Conservation (phyloP, 208 protist genomes). For the Trichomonas vaginalis region DNA sequence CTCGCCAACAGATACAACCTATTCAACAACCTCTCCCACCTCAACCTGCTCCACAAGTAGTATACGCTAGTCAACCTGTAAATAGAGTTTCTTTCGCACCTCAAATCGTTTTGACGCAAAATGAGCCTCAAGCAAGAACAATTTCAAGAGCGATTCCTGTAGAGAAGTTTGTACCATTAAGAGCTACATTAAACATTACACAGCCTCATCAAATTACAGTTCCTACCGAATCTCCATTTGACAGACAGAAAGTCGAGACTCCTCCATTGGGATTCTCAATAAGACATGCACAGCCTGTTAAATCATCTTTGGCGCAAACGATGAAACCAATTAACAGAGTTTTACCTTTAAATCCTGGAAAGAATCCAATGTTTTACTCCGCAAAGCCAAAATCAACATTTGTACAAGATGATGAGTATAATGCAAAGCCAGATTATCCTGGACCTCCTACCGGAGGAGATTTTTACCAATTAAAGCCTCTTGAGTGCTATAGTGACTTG, state of each 20-base stretch:
- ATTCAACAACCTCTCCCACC: too few species aligned
- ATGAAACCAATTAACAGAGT: neutral
- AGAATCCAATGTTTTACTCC: neutral
- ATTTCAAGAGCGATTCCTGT: neutral
- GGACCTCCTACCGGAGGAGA: neutral
- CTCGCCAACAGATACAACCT: neutral
- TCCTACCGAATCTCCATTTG: neutral
- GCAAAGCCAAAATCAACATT: neutral
- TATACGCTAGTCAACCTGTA: neutral
- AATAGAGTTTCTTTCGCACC: neutral
- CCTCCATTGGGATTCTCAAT: neutral
- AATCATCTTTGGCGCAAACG: neutral
- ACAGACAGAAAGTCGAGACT: neutral
- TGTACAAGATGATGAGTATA: neutral
- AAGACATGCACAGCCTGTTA: neutral
- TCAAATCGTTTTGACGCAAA: neutral
- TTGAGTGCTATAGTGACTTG: neutral
- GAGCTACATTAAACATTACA: neutral
- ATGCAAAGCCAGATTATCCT: neutral
- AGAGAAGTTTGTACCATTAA: neutral
- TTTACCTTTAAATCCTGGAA: neutral
- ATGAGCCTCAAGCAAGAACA: neutral
- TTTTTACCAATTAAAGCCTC: neutral
- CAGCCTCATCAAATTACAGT: neutral
- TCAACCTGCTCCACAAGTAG: neutral